A percentile compares a stretch with the other conserved stretches of the same genome.
phyloP scores from a whole-genome alignment of 1,284 basidiomycete genomes.

The Ceratobasidium sp. region DNA sequence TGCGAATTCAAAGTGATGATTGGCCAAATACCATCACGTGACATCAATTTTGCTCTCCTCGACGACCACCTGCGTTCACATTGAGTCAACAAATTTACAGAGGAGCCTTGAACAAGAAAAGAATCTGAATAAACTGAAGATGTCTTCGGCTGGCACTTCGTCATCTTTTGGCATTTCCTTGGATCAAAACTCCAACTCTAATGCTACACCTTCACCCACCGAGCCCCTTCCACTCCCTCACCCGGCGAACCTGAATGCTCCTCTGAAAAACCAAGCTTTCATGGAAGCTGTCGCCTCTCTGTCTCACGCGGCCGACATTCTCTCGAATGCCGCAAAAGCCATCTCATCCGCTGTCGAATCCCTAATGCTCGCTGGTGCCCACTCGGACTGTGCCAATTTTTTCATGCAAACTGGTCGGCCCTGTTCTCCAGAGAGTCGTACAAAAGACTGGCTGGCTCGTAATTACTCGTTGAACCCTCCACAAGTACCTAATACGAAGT shows the following conservation, averaged over 20 bases:
- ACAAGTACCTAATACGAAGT: background rate
- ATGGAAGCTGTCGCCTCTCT: slow-evolving; percentile 7
- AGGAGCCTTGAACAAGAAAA: too few relatives aligned
- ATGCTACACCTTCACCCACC: background rate
- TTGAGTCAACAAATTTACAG: too few relatives aligned
- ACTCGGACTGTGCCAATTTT: background rate
- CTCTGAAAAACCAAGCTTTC: background rate
- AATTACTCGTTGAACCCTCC: slow-evolving; percentile 3
- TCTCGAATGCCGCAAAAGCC: slow-evolving; percentile 15
- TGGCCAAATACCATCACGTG: background rate
- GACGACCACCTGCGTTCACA: background rate
- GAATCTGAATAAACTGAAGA: too few relatives aligned
- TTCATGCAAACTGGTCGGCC: background rate
- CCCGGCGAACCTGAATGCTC: too few relatives aligned
- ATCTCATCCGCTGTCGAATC: slow-evolving; percentile 13
- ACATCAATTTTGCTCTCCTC: background rate
- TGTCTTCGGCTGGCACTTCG: background rate
- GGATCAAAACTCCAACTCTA: background rate
- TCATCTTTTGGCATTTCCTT: background rate
- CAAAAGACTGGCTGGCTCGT: slow-evolving; percentile 1
- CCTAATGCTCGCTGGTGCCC: background rate
- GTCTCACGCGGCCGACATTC: slow-evolving; percentile 1
- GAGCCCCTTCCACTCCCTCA: background rate
- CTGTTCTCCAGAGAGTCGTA: background rate
- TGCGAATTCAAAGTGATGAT: background rate